Base-by-base conservation (phyloP, 208 protist genomes). In the Balamuthia mandrillaris region DNA sequence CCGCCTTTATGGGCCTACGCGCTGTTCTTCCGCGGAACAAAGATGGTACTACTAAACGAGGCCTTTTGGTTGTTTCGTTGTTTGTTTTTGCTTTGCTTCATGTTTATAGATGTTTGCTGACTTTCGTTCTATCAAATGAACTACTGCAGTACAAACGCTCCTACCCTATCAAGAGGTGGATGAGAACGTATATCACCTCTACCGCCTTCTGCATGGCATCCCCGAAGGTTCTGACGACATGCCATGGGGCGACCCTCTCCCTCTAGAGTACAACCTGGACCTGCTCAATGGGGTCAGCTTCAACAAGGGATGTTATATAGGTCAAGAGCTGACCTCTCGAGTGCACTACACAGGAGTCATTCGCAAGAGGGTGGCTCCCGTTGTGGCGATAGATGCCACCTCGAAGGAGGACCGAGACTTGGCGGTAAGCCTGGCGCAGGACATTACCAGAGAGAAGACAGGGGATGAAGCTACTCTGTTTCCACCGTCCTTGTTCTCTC, bases 281-380 rank as follows among this genome's bases (percentile, higher is more conserved):
- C 92, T 96, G n/a, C 86, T 97, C 1, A 78, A 88, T 31, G 96
- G 94, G 9, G 92, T 98, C 21, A 90, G 90, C 85, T 98, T 97
- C 63, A 86, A 95, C 85, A 98, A 98, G 85, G 97, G 97, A 41
- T 98, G 97, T 91, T 98, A 98, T 90, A 56, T 98, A 0, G 97
- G 97, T 1, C 97, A 98, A 86, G 96, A 98, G 75, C 92, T 98
- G 21, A 98, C 96, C 0, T 95, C 96, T 63, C 93, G 97, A 86
- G 97, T 96, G 0, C 95, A 98, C 65, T 94, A 96, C 29, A 96
- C 95, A 86, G 93, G 97, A n/a, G 92, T 97, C 7, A 94, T 96
- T 6, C 92, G 96, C n/a, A n/a, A n/a, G n/a, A n/a, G n/a, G n/a
- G n/a, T n/a, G n/a, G n/a, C n/a, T n/a, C n/a, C n/a, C n/a, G n/a